These are phyloP conservation scores for Physcia stellaris DNA, from an alignment of 495 filamentous ascomycete genomes.

Conservation along the genomic window DNA sequence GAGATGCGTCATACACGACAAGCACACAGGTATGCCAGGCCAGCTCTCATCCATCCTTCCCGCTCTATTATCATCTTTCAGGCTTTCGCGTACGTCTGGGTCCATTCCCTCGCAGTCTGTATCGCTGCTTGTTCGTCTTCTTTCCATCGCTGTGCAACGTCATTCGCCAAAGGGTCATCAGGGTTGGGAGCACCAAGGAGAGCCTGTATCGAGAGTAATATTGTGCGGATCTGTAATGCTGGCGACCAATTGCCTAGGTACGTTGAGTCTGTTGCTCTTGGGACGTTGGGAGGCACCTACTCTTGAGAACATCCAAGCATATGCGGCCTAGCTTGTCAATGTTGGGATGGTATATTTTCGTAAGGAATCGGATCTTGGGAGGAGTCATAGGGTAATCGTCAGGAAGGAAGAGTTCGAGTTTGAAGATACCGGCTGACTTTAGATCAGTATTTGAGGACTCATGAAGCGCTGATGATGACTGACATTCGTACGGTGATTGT, in stretches of 20 bases:
- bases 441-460: background rate
- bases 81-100: constrained; percentile 57
- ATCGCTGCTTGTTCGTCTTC: constrained; percentile 87
- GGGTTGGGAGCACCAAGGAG: constrained; percentile 93
- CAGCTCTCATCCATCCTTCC: no score
- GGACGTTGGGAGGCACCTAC: constrained; percentile 33
- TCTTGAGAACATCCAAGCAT: constrained; percentile 94
- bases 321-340: constrained; percentile 96
- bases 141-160: constrained; percentile 97
- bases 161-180: constrained; percentile 90
- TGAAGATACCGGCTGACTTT: constrained; percentile 73
- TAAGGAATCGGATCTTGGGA: constrained; percentile 94
- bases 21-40: no score
- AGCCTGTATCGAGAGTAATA: constrained; percentile 93
- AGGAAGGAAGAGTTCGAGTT: constrained; percentile 95
- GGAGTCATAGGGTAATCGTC: constrained; percentile 99
- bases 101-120: constrained; percentile 82
- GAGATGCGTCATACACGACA: no score
- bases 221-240: constrained; percentile 93
- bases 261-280: background rate
- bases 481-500: constrained; percentile 87
- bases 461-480: constrained; percentile 3
- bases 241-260: constrained; percentile 91
- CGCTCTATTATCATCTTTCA: constrained; percentile 19
- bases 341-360: constrained; percentile 98